Evolutionary conservation across 495 filamentous ascomycete species (phyloP).

Genomic region (Podospora bellae-mahoneyi): DNA sequence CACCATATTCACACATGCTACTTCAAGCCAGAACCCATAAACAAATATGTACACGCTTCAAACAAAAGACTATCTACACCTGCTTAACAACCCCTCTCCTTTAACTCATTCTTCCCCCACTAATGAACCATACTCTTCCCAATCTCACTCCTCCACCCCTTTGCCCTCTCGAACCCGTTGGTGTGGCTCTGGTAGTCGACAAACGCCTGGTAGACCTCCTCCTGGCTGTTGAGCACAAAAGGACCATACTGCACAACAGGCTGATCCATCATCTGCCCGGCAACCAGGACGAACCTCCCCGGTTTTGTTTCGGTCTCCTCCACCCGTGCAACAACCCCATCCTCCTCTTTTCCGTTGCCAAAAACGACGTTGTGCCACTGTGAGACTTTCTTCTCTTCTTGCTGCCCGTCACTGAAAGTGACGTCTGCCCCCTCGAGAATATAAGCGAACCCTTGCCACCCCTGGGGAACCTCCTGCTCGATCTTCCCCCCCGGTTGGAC

Average conservation of each 20-base stretch:
- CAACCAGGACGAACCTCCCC: slow-evolving; percentile 72
- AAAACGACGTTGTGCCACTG: slow-evolving; percentile 90
- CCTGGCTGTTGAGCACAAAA: slow-evolving; percentile 79
- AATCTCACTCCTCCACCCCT: slow-evolving; percentile 87
- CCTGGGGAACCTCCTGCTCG: slow-evolving; percentile 66
- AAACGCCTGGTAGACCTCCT: slow-evolving; percentile 89
- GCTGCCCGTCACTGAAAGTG: slow-evolving; percentile 51
- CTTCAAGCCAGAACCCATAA: too few species aligned
- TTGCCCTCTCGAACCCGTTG: slow-evolving; percentile 88
- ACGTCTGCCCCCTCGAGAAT: slow-evolving; percentile 63
- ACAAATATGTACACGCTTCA: too few species aligned
- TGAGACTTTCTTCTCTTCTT: slow-evolving; percentile 55
- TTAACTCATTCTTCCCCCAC: not conserved
- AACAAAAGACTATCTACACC: too few species aligned
- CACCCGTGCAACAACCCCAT: slow-evolving; percentile 64
- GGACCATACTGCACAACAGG: slow-evolving; percentile 94
- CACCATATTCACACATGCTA: too few species aligned
- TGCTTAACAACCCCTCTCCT: too few species aligned
- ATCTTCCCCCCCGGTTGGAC: slow-evolving; percentile 75
- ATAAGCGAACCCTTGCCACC: slow-evolving; percentile 92
- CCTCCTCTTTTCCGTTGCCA: slow-evolving; percentile 65
- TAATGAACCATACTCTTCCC: slow-evolving; percentile 61
- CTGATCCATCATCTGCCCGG: slow-evolving; percentile 84
- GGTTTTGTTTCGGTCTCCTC: slow-evolving; percentile 63
- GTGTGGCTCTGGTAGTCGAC: slow-evolving; percentile 76